Conservation (phyloP, 78 protist genomes). For the Chrysochromulina parva region DNA sequence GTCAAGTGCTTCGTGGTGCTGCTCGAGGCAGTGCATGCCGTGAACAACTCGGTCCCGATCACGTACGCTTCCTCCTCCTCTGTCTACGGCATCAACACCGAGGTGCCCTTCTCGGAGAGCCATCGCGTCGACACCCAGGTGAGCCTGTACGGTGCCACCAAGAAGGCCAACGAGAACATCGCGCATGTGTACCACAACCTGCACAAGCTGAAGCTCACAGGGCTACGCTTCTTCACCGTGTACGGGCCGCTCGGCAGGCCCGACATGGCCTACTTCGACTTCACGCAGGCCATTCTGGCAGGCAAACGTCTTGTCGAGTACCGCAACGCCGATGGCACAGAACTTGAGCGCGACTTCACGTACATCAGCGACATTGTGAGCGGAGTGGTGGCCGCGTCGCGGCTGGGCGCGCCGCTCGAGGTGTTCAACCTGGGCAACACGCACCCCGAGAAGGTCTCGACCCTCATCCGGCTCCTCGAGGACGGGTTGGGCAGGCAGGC, state of each 20-base stretch:
- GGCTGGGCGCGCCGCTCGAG: conserved; percentile 28
- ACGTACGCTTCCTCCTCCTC: conserved; percentile 61
- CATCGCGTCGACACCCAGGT: conserved; percentile 45
- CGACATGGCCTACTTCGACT: conserved; percentile 68
- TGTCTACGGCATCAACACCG: conserved; percentile 58
- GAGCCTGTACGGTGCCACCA: conserved; percentile 66
- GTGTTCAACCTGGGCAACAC: conserved; percentile 65
- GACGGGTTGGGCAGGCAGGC: conserved; percentile 27
- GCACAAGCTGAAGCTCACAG: conserved; percentile 34
- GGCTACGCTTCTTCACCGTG: conserved; percentile 73
- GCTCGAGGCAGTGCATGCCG: conserved; percentile 36
- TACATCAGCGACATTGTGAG: conserved; percentile 56
- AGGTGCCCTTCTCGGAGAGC: conserved; percentile 37
- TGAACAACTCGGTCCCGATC: background rate
- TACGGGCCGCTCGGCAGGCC: conserved; percentile 75
- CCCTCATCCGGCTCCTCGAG: conserved; percentile 29
- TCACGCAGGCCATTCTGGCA: background rate
- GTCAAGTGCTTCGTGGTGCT: conserved; percentile 52
- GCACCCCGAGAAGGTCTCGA: conserved; percentile 27
- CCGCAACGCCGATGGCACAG: background rate
- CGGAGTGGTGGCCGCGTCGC: conserved; percentile 41
- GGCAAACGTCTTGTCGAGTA: too few species aligned
- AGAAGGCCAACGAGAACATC: conserved; percentile 11
- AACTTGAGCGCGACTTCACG: conserved; percentile 60
- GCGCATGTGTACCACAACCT: conserved; percentile 55